Conservation (phyloP, 441 rosid species). For the Viola pubescens region DNA sequence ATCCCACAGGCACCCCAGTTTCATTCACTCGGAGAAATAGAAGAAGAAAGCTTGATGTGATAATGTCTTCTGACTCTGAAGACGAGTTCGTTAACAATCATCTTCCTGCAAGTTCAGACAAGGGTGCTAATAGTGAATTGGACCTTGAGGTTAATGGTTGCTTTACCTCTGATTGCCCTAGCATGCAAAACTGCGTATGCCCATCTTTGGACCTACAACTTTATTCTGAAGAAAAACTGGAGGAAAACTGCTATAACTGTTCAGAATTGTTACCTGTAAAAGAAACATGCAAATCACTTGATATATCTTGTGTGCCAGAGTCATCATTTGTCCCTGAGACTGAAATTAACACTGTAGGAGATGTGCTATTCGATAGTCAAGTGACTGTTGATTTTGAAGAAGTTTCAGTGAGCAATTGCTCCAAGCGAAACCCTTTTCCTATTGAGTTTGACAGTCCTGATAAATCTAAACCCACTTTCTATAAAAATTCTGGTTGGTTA, state of each 20-base stretch:
- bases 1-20: constrained; percentile 38
- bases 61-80: constrained; percentile 83
- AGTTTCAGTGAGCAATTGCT: constrained; percentile 38
- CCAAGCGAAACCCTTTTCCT: constrained; percentile 23
- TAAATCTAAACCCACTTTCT: constrained; percentile 23
- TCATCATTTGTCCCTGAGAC: constrained; percentile 89
- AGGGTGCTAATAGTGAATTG: constrained; percentile 22
- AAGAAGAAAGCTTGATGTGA: constrained; percentile 45
- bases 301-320: constrained; percentile 80
- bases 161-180: constrained; percentile 25
- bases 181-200: constrained; percentile 23
- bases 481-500: constrained; percentile 29
- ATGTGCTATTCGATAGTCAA: constrained; percentile 34
- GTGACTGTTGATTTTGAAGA: constrained; percentile 37
- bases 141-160: constrained; percentile 23
- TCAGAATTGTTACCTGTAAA: constrained; percentile 29
- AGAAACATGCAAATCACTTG: constrained; percentile 38
- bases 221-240: constrained; percentile 26
- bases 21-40: constrained; percentile 31
- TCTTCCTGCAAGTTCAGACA: constrained; percentile 21
- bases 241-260: constrained; percentile 27
- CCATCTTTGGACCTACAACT: constrained; percentile 25
- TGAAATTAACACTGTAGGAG: constrained; percentile 41
- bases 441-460: constrained; percentile 24
- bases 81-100: constrained; percentile 34